Evolutionary conservation across 257 asterid species (phyloP).

Genomic region (Capsicum chinense): DNA sequence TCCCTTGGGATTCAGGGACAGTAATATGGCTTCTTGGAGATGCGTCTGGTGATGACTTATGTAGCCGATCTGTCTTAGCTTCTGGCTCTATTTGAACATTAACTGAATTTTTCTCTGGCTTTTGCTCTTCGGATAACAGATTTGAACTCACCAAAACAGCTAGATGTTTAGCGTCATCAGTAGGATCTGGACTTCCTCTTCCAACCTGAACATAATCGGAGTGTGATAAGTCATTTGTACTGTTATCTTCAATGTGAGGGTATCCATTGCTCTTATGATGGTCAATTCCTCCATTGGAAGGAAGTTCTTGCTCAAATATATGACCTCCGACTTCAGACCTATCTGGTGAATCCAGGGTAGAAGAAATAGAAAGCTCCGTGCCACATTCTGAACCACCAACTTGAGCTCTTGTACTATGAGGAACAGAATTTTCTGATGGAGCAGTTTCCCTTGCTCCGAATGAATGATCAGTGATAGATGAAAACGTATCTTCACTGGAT

Average conservation of each 20-base stretch:
- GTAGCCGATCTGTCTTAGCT: constrained; percentile 46
- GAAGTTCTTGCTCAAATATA: constrained; percentile 49
- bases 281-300: constrained; percentile 40
- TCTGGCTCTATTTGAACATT: constrained; percentile 46
- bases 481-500: constrained; percentile 45
- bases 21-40: constrained; percentile 77
- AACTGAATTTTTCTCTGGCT: constrained; percentile 47
- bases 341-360: constrained; percentile 87
- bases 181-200: constrained; percentile 33
- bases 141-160: constrained; percentile 38
- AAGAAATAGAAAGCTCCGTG: constrained; percentile 80
- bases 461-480: constrained; percentile 46
- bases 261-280: constrained; percentile 39
- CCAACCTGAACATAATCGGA: constrained; percentile 44
- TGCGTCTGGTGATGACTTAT: constrained; percentile 65
- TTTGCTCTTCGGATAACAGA: constrained; percentile 45
- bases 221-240: constrained; percentile 39
- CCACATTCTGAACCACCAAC: constrained; percentile 84
- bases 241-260: constrained; percentile 48
- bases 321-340: constrained; percentile 59
- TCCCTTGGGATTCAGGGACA: constrained; percentile 69
- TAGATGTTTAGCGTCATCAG: constrained; percentile 38
- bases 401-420: constrained; percentile 48
- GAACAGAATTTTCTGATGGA: constrained; percentile 46
- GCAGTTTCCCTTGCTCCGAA: constrained; percentile 46